Percentiles rank a stretch among this genome's conserved stretches.
Conservation (phyloP, 768 basidiomycete species). For the Trametes maxima region DNA sequence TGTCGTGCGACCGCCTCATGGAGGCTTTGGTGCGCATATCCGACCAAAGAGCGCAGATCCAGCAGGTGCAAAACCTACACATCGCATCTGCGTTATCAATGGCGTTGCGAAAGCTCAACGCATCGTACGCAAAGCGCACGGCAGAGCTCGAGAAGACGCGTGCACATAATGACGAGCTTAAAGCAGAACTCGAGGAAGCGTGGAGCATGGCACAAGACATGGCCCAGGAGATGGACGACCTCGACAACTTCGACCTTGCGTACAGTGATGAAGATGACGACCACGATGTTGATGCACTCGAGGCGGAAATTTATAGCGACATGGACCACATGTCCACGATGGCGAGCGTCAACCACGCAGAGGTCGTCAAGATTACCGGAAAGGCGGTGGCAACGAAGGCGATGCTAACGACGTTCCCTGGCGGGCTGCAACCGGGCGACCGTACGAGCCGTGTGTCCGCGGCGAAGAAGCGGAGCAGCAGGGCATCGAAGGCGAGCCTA, state of each 20-base stretch:
- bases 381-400: conserved; percentile 42
- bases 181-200: conserved; percentile 76
- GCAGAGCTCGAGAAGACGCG: conserved; percentile 54
- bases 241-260: conserved; percentile 40
- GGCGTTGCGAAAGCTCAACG: conserved; percentile 78
- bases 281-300: conserved; percentile 18
- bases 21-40: conserved; percentile 57
- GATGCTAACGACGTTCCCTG: conserved; percentile 28
- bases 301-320: conserved; percentile 34
- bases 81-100: conserved; percentile 77
- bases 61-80: conserved; percentile 62
- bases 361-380: conserved; percentile 42
- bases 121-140: conserved; percentile 67
- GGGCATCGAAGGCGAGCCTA: conserved; percentile 67
- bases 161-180: conserved; percentile 53
- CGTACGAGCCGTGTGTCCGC: conserved; percentile 54
- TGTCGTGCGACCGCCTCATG: conserved; percentile 58
- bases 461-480: conserved; percentile 63
- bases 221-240: conserved; percentile 70
- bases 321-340: conserved; percentile 19
- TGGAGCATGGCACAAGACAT: conserved; percentile 78
- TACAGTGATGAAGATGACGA: conserved; percentile 24
- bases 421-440: conserved; percentile 35
- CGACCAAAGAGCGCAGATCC: conserved; percentile 69
- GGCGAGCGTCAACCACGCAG: conserved; percentile 32